Conservation (phyloP, 176 grass and related monocot species). For the Oryza longistaminata region DNA sequence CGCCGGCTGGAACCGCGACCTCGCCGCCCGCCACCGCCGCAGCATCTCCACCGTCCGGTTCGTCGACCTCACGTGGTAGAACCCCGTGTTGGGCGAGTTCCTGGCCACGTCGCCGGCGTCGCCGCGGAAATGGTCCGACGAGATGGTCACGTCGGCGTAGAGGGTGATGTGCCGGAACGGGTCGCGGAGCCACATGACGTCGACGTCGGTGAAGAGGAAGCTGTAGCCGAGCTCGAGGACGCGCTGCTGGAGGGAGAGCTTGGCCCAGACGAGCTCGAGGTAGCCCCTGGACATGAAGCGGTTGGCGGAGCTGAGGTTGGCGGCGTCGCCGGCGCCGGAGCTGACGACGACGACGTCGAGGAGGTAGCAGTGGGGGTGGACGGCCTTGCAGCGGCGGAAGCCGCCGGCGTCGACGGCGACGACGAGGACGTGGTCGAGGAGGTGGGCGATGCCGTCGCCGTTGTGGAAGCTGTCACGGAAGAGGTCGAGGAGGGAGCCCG, state of each 20-base stretch:
- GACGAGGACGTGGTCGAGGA: constrained; percentile 58
- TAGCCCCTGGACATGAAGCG: constrained; percentile 50
- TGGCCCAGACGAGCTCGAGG: constrained; percentile 67
- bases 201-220: constrained; percentile 62
- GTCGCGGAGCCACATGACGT: constrained; percentile 56
- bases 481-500: constrained; percentile 55
- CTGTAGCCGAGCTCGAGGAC: constrained; percentile 71
- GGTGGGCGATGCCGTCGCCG: constrained; percentile 46
- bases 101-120: constrained; percentile 1
- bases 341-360: constrained; percentile 16
- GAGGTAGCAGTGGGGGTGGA: constrained; percentile 65
- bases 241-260: constrained; percentile 47
- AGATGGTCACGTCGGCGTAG: constrained; percentile 36
- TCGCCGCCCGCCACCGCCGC: constrained; percentile 40
- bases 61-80: constrained; percentile 49
- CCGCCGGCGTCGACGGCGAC: constrained; percentile 58
- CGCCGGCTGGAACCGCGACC: constrained; percentile 10
- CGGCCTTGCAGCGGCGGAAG: constrained; percentile 45
- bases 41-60: constrained; percentile 30
- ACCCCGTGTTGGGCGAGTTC: constrained; percentile 52
- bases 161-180: constrained; percentile 49
- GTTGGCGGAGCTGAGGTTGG: constrained; percentile 35
- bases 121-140: constrained; percentile 42
- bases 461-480: constrained; percentile 61
- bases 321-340: neutral